A percentile compares a stretch with the other conserved stretches of the same genome.
These are phyloP conservation scores for Phlebiopsis flavidoalba DNA, from an alignment of 768 basidiomycete genomes.

Conservation along the genomic window DNA sequence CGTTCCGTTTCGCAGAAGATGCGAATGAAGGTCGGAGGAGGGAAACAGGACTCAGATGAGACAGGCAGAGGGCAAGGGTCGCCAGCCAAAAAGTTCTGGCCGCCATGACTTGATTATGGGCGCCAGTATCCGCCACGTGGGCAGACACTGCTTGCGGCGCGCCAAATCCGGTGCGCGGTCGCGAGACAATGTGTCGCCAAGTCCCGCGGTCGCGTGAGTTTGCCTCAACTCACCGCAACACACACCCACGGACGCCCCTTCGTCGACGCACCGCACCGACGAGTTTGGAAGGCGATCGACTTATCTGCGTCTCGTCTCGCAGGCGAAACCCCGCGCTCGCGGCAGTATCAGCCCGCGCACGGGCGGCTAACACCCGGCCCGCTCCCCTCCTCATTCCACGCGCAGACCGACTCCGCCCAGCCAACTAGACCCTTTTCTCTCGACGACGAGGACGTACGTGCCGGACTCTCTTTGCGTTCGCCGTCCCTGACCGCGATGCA, in stretches of 20 bases:
- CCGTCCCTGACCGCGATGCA: constrained; percentile 35
- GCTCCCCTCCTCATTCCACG: constrained; percentile 23
- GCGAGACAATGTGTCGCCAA: constrained; percentile 1
- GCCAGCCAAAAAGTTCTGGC: background rate
- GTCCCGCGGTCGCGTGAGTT: background rate
- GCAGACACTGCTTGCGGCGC: background rate
- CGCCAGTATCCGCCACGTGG: background rate
- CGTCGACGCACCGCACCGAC: constrained; percentile 16
- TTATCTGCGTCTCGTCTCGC: constrained; percentile 69
- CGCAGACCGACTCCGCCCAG: constrained; percentile 29
- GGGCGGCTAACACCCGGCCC: constrained; percentile 57
- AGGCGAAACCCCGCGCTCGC: constrained; percentile 61
- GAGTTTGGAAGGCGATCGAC: constrained; percentile 73
- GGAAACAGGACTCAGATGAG: background rate
- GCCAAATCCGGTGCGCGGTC: constrained; percentile 3
- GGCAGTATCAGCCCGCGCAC: constrained; percentile 43
- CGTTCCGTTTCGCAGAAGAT: background rate
- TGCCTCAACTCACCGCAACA: constrained; percentile 1
- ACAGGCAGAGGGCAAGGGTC: background rate
- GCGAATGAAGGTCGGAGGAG: background rate
- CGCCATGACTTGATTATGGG: background rate
- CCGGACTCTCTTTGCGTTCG: constrained; percentile 72
- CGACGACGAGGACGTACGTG: constrained; percentile 64
- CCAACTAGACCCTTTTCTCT: constrained; percentile 80
- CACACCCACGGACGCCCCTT: background rate